Conservation (phyloP, 2,329 filamentous ascomycete species). For the Clonostachys solani region DNA sequence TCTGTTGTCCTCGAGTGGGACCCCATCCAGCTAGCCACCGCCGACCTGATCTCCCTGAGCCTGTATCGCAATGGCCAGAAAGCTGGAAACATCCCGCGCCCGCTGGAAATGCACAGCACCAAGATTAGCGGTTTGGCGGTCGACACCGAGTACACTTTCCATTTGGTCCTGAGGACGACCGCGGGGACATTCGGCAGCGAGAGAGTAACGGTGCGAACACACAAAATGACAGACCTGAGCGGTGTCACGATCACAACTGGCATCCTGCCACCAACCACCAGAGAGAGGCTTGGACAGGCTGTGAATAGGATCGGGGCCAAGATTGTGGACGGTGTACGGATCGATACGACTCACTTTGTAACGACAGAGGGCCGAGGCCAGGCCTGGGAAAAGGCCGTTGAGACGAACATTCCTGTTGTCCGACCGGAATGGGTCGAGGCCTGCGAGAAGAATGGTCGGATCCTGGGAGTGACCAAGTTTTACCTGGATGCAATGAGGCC, state of each 20-base stretch:
- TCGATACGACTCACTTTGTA: conserved; percentile 98
- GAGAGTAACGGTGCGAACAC: conserved; percentile 80
- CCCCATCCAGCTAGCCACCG: conserved; percentile 86
- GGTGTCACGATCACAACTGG: conserved; percentile 94
- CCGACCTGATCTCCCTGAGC: conserved; percentile 82
- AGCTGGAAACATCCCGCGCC: conserved; percentile 88
- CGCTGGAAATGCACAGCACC: conserved; percentile 83
- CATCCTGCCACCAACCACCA: conserved; percentile 68
- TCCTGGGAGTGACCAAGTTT: conserved; percentile 91
- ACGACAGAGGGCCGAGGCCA: conserved; percentile 89
- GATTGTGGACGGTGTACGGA: conserved; percentile 82
- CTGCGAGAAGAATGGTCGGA: conserved; percentile 89
- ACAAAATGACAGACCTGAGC: conserved; percentile 97
- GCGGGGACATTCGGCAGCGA: conserved; percentile 85
- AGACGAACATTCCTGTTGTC: conserved; percentile 97
- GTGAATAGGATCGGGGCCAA: conserved; percentile 90
- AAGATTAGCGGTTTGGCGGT: conserved; percentile 97
- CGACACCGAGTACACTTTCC: conserved; percentile 93
- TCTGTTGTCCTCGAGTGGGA: conserved; percentile 98
- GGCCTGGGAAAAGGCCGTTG: conserved; percentile 92
- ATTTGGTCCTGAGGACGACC: conserved; percentile 84
- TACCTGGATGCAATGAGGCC: conserved; percentile 77
- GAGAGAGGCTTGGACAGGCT: conserved; percentile 69
- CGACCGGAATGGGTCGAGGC: conserved; percentile 95
- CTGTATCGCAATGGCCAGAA: conserved; percentile 96